Conservation (phyloP, 495 filamentous ascomycete species). For the Peziza echinospora region DNA sequence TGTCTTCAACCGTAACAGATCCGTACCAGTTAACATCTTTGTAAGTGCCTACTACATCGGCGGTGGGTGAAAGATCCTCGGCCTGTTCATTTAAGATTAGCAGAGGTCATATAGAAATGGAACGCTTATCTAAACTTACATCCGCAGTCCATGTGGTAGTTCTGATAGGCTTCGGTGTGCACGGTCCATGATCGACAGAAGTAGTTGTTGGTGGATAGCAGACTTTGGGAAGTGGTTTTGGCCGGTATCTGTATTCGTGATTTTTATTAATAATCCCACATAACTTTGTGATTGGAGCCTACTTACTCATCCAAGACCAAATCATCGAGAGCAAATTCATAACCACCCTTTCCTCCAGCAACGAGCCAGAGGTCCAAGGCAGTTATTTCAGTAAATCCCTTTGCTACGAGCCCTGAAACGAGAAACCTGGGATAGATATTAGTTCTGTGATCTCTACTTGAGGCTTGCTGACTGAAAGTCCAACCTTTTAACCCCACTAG, state of each 20-base stretch:
- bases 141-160: background rate
- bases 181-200: background rate
- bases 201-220: background rate
- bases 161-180: background rate
- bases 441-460: background rate
- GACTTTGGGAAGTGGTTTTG: too few species aligned
- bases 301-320: background rate
- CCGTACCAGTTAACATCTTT: too few species aligned
- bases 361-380: background rate
- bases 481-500: too few species aligned
- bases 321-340: background rate
- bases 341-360: background rate
- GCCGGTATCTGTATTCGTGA: too few species aligned
- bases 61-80: background rate
- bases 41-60: too few species aligned
- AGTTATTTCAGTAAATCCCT: too few species aligned
- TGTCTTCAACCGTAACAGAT: too few species aligned
- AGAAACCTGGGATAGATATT: background rate
- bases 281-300: too few species aligned
- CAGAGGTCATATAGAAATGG: background rate
- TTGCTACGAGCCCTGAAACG: background rate
- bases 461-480: too few species aligned
- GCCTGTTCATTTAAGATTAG: background rate
- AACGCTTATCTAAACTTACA: background rate
- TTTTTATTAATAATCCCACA: too few species aligned